These are phyloP conservation scores for Beta macrorhiza DNA, from an alignment of 179 eudicot species.

Conservation along the genomic window DNA sequence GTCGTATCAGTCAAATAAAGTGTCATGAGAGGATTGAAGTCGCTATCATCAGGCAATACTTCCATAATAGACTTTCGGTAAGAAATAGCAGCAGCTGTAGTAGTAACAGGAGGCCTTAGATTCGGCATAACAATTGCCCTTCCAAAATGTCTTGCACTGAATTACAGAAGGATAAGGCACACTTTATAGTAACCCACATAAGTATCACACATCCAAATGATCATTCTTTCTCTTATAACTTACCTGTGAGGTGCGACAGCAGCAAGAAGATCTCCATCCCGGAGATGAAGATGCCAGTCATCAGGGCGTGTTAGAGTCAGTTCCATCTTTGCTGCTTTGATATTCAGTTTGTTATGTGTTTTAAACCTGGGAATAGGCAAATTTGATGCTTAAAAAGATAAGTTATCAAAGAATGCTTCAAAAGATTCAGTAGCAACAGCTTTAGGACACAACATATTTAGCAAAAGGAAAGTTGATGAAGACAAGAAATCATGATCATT, in stretches of 20 bases:
- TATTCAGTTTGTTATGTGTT: slow-evolving; percentile 33
- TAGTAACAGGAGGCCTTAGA: no score
- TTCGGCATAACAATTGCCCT: no score
- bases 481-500: neutral
- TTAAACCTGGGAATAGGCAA: slow-evolving; percentile 32
- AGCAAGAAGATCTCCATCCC: slow-evolving; percentile 92
- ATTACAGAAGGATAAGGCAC: neutral
- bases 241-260: slow-evolving; percentile 88
- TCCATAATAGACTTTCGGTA: slow-evolving; percentile 77
- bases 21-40: slow-evolving; percentile 35
- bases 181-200: slow-evolving; percentile 10
- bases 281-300: slow-evolving; percentile 99
- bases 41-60: slow-evolving; percentile 55
- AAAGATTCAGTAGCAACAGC: neutral
- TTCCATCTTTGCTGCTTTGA: slow-evolving; percentile 59
- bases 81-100: slow-evolving; percentile 67
- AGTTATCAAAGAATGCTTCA: neutral
- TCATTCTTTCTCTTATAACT: neutral
- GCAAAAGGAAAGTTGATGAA: neutral
- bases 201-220: neutral
- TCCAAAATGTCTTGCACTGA: no score
- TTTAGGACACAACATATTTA: neutral
- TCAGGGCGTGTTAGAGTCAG: slow-evolving; percentile 80
- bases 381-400: slow-evolving; percentile 35
- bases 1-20: slow-evolving; percentile 78